These are phyloP conservation scores for Plectosphaerella plurivora DNA, from an alignment of 2,329 filamentous ascomycete species.

Conservation along the genomic window DNA sequence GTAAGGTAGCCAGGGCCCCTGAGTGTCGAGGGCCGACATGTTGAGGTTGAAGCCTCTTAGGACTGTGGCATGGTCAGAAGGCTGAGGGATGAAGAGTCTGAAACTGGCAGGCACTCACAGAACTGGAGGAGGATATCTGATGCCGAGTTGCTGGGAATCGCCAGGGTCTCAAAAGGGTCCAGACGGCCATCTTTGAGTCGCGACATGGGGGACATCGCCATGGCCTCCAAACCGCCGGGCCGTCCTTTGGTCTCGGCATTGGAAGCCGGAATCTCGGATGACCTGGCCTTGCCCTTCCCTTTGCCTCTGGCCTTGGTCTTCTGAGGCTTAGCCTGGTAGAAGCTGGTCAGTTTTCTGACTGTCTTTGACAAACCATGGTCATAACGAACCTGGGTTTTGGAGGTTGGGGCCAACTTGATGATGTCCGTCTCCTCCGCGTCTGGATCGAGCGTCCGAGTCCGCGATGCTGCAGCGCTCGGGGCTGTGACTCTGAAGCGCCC, in stretches of 20 bases:
- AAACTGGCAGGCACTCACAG: conserved; percentile 3
- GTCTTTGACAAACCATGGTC: not conserved
- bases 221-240: not conserved
- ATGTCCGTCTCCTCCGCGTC: not conserved
- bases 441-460: not conserved
- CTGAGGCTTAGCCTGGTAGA: not conserved
- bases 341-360: not conserved
- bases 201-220: not conserved
- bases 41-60: conserved; percentile 10
- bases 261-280: not conserved
- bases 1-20: conserved; percentile 13
- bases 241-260: not conserved
- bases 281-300: not conserved
- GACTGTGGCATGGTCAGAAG: conserved; percentile 7
- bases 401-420: not conserved
- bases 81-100: not conserved
- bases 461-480: not conserved
- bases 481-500: conserved; percentile 10
- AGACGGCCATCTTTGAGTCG: conserved; percentile 1
- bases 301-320: not conserved
- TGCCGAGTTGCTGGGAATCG: conserved; percentile 6
- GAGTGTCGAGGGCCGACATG: conserved; percentile 8
- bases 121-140: conserved; percentile 10
- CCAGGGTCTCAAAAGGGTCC: conserved; percentile 12
- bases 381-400: not conserved